A percentile compares a stretch with the other conserved stretches of the same genome.
Evolutionary conservation across 345 rosid genomes (phyloP).

Genomic region (Arabidopsis arenosa): DNA sequence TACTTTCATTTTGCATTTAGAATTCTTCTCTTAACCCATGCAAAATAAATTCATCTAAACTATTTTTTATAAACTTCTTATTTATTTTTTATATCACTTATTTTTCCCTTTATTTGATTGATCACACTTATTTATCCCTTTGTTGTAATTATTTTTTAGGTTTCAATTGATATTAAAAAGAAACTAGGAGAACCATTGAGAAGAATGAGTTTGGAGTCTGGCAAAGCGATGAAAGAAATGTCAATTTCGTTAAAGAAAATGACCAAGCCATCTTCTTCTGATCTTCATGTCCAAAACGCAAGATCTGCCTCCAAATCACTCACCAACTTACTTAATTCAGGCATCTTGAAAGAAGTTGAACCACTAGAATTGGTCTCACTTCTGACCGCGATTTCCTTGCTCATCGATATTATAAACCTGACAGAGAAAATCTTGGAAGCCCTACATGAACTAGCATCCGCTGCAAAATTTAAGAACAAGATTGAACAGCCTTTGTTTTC

Average conservation of each 20-base stretch:
- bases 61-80: not conserved
- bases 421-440: conserved; percentile 62
- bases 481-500: conserved; percentile 38
- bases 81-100: not conserved
- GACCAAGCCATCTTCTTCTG: conserved; percentile 49
- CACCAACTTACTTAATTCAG: conserved; percentile 54
- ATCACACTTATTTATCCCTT: not conserved
- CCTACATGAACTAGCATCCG: conserved; percentile 57
- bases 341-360: conserved; percentile 52
- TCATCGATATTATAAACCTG: conserved; percentile 57
- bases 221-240: conserved; percentile 62
- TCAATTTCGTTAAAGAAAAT: conserved; percentile 55
- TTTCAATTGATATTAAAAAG: conserved; percentile 46
- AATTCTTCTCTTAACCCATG: not conserved
- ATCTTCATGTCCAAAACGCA: conserved; percentile 53
- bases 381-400: conserved; percentile 58
- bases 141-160: conserved; percentile 53
- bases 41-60: not conserved
- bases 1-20: not conserved
- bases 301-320: conserved; percentile 48
- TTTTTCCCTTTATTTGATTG: not conserved
- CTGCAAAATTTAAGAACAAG: conserved; percentile 52
- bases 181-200: conserved; percentile 53
- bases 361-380: conserved; percentile 49
- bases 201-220: conserved; percentile 57